Conservation (phyloP, 768 basidiomycete species). For the Tulasnella sp. region DNA sequence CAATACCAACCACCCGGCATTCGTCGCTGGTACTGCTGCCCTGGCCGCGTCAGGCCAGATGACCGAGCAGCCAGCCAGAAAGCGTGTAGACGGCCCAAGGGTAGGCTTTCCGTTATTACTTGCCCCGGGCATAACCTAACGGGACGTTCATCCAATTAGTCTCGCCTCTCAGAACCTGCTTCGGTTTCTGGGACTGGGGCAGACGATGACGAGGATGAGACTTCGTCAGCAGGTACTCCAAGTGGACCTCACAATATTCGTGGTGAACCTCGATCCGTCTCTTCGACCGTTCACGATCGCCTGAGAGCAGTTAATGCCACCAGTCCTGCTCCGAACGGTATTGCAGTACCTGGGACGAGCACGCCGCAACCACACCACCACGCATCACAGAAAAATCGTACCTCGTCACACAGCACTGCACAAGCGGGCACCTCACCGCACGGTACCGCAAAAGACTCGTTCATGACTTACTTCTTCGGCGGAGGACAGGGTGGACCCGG, state of each 20-base stretch:
- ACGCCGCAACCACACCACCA: constrained; percentile 32
- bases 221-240: constrained; percentile 44
- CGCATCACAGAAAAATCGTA: constrained; percentile 23
- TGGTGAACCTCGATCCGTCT: constrained; percentile 55
- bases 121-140: neutral
- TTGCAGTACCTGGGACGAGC: constrained; percentile 28
- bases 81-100: constrained; percentile 29
- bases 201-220: constrained; percentile 59
- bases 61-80: constrained; percentile 22
- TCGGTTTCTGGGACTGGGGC: constrained; percentile 26
- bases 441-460: constrained; percentile 69
- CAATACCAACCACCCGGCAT: constrained; percentile 97
- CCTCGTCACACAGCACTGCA: constrained; percentile 26
- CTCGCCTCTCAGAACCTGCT: neutral
- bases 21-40: constrained; percentile 69
- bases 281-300: constrained; percentile 70
- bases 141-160: neutral
- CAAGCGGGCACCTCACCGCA: constrained; percentile 10
- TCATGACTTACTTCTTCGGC: constrained; percentile 97
- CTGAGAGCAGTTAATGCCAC: constrained; percentile 37
- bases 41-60: constrained; percentile 40
- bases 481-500: neutral
- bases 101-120: neutral
- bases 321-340: constrained; percentile 30
- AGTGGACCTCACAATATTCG: constrained; percentile 48